Evolutionary conservation across 148 eudicot genomes (phyloP).

Genomic region (Rhododendron vialii): DNA sequence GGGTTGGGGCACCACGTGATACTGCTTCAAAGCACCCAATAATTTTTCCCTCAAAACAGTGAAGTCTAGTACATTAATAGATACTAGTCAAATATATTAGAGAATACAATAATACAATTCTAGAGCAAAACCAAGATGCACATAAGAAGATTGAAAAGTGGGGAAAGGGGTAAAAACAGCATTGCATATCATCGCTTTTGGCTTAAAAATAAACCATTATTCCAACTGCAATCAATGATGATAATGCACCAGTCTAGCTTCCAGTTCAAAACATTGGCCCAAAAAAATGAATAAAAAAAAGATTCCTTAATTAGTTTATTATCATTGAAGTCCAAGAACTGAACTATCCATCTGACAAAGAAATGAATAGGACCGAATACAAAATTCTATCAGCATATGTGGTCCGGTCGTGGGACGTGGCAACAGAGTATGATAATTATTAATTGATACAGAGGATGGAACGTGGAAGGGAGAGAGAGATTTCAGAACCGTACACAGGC

Average conservation of each 20-base stretch:
- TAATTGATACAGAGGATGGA: background rate
- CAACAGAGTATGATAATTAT: background rate
- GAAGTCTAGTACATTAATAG: background rate
- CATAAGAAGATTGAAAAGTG: background rate
- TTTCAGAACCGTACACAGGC: background rate
- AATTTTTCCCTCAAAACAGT: background rate
- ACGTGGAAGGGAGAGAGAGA: background rate
- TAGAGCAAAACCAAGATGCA: background rate
- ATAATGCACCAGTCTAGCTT: background rate
- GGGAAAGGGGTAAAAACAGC: background rate
- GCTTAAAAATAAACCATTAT: background rate
- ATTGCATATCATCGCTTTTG: background rate
- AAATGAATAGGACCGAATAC: background rate
- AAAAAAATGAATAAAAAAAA: background rate
- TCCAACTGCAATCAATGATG: background rate
- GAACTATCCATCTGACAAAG: background rate
- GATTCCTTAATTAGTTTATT: background rate
- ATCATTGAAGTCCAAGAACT: background rate
- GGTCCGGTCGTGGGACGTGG: background rate
- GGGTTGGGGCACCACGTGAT: background rate
- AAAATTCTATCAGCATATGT: background rate
- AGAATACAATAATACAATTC: background rate
- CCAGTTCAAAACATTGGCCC: background rate
- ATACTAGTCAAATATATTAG: background rate
- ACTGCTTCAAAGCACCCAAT: background rate